A percentile compares a stretch with the other conserved stretches of the same genome.
These are phyloP conservation scores for Vitis hybrid DNA, from an alignment of 177 flowering plant genomes.

Conservation along the genomic window DNA sequence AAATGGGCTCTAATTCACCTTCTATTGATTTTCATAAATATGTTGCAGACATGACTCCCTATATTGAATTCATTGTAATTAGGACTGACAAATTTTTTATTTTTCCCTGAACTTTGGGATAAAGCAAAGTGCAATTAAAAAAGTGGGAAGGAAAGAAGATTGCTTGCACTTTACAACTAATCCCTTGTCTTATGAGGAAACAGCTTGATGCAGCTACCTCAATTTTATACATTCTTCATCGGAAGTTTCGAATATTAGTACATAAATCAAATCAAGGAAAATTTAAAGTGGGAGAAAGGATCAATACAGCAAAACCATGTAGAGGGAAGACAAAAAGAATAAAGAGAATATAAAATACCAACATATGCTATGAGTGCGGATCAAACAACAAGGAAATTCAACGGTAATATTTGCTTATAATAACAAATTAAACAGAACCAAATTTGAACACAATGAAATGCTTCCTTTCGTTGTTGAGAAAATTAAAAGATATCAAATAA, in stretches of 20 bases:
- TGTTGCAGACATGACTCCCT: too few species aligned
- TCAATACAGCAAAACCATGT: not conserved
- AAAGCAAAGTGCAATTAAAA: too few species aligned
- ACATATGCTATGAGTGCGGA: not conserved
- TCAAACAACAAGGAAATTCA: not conserved
- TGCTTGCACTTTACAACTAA: not conserved
- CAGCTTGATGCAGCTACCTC: not conserved
- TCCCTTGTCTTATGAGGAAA: slow-evolving; percentile 1
- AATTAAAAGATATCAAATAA: too few species aligned
- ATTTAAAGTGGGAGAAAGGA: not conserved
- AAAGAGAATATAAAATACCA: not conserved
- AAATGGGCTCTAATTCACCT: too few species aligned
- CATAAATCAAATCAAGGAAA: not conserved
- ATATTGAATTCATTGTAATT: too few species aligned
- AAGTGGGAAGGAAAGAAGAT: too few species aligned
- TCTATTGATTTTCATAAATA: too few species aligned
- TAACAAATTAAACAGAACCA: too few species aligned
- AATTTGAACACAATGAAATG: too few species aligned
- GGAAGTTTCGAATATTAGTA: not conserved
- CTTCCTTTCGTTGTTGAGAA: too few species aligned
- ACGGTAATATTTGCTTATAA: not conserved
- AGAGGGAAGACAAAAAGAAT: not conserved
- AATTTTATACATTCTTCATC: not conserved
- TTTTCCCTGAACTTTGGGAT: too few species aligned
- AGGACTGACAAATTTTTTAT: too few species aligned